Percentiles rank a stretch among this genome's conserved stretches.
These are phyloP conservation scores for Aspergillus sp. DNA, from an alignment of 2,329 filamentous ascomycete genomes.

Conservation along the genomic window DNA sequence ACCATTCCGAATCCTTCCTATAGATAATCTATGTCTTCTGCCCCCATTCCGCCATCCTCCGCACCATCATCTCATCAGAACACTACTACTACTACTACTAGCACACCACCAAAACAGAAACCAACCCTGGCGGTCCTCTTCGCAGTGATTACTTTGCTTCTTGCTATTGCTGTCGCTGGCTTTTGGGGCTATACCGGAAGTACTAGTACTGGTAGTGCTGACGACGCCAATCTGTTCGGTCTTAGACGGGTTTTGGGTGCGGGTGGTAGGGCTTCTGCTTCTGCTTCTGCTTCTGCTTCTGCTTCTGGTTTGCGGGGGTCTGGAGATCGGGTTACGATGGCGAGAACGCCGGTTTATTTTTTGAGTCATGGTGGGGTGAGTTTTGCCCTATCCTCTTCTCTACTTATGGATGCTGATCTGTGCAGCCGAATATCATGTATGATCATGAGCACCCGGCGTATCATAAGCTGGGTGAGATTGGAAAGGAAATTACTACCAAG, in stretches of 20 bases:
- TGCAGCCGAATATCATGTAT: slow-evolving; percentile 65
- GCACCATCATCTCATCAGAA: background rate
- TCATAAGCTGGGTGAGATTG: slow-evolving; percentile 63
- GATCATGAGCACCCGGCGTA: slow-evolving; percentile 69
- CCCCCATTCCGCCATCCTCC: background rate
- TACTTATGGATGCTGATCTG: background rate
- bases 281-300: background rate
- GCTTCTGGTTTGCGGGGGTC: too few relatives aligned
- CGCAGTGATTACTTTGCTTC: background rate
- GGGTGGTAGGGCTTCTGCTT: background rate
- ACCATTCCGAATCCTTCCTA: background rate
- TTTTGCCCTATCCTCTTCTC: slow-evolving; percentile 6
- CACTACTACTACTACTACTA: background rate
- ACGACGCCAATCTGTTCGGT: slow-evolving; percentile 31
- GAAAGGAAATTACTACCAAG: slow-evolving; percentile 68
- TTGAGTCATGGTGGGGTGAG: slow-evolving; percentile 52
- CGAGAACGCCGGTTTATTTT: slow-evolving; percentile 55
- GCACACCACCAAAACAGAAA: background rate
- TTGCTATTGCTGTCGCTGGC: background rate
- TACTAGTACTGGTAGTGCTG: too few relatives aligned
- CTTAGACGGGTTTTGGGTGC: slow-evolving; percentile 25
- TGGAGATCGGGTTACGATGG: slow-evolving; percentile 19
- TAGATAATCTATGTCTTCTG: background rate
- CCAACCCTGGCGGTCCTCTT: background rate
- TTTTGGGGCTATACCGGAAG: background rate